Evolutionary conservation across 2,329 filamentous ascomycete species (phyloP).

Genomic region (Conoideocrella luteorostrata): DNA sequence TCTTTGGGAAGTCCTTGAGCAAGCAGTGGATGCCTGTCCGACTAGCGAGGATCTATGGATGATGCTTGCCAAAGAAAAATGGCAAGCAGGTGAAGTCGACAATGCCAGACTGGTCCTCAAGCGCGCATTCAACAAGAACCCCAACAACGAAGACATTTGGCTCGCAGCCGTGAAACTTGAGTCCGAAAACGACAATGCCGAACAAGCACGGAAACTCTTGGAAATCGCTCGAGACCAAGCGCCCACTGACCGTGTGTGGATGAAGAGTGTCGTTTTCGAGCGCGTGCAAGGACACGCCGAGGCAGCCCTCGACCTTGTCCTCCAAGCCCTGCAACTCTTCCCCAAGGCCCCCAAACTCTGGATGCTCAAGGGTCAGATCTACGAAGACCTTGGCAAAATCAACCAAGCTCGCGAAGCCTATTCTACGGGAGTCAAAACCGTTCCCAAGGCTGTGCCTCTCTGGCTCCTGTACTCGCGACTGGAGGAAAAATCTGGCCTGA

Average conservation of each 20-base stretch:
- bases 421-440: conserved; percentile 78
- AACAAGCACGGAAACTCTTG: conserved; percentile 76
- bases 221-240: conserved; percentile 79
- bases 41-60: conserved; percentile 91
- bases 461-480: conserved; percentile 86
- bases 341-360: conserved; percentile 82
- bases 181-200: conserved; percentile 76
- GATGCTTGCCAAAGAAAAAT: conserved; percentile 91
- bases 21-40: conserved; percentile 88
- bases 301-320: conserved; percentile 77
- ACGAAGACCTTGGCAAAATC: conserved; percentile 73
- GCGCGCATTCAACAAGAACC: conserved; percentile 88
- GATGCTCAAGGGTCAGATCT: conserved; percentile 99
- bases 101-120: conserved; percentile 80
- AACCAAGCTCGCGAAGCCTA: conserved; percentile 88
- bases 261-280: conserved; percentile 92
- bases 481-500: conserved; percentile 75
- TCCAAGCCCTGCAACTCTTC: conserved; percentile 80
- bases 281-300: conserved; percentile 74
- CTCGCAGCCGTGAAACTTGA: conserved; percentile 93
- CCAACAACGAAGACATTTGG: conserved; percentile 97
- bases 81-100: conserved; percentile 81
- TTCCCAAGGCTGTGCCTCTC: conserved; percentile 73
- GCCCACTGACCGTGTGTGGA: conserved; percentile 93
- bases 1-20: conserved; percentile 79